phyloP scores from a whole-genome alignment of 2,329 filamentous ascomycete genomes.

The Alternaria solani region DNA sequence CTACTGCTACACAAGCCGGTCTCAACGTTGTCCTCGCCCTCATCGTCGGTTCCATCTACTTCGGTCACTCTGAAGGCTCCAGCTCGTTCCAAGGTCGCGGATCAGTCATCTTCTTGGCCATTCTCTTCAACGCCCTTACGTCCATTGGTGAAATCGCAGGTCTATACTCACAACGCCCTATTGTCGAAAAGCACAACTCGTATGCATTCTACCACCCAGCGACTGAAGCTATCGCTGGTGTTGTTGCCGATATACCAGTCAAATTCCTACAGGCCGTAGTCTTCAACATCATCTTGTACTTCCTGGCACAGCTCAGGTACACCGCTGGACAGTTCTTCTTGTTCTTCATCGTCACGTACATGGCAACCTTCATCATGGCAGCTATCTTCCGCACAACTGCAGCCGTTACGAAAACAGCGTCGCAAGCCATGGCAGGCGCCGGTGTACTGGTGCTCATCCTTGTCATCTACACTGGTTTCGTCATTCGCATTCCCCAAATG shows the following conservation, averaged over 20 bases:
- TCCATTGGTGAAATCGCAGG: constrained; percentile 62
- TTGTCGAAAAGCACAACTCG: constrained; percentile 86
- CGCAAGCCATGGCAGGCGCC: constrained; percentile 64
- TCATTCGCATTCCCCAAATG: constrained; percentile 70
- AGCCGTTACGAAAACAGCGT: constrained; percentile 72
- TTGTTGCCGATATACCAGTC: constrained; percentile 83
- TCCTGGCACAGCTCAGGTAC: constrained; percentile 80
- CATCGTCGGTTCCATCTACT: constrained; percentile 70
- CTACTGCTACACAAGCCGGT: constrained; percentile 48
- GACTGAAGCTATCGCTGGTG: constrained; percentile 82
- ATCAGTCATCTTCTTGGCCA: constrained; percentile 66
- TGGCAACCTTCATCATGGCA: constrained; percentile 73
- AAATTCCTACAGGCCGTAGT: constrained; percentile 74
- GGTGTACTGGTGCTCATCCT: constrained; percentile 68
- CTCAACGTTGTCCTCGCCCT: constrained; percentile 65
- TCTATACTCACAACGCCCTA: constrained; percentile 83
- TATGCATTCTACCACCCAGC: constrained; percentile 91
- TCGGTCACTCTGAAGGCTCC: constrained; percentile 59
- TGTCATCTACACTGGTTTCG: constrained; percentile 73
- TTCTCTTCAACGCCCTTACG: constrained; percentile 66
- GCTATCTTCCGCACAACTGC: constrained; percentile 84
- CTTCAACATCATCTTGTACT: constrained; percentile 85
- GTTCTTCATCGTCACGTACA: constrained; percentile 68
- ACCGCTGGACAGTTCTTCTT: constrained; percentile 81
- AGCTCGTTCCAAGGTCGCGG: constrained; percentile 64